A percentile compares a stretch with the other conserved stretches of the same genome.
Conservation (phyloP, 1,139 yeast species). For the Suhomyces taliae region DNA sequence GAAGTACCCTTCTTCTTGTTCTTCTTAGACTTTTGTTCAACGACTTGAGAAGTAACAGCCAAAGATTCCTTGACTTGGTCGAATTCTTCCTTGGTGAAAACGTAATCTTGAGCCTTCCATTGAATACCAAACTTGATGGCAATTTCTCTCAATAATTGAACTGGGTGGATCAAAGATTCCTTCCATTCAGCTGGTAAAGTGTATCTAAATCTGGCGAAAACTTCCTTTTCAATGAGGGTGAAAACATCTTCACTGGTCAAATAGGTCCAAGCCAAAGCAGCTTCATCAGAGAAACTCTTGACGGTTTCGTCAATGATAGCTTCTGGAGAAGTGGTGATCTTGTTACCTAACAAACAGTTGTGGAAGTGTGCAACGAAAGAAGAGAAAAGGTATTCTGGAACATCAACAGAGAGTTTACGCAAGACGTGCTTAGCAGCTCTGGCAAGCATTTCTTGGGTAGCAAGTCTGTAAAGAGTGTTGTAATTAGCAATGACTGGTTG, state of each 20-base stretch:
- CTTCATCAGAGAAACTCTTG: slow-evolving; percentile 41
- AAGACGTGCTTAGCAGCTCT: slow-evolving; percentile 79
- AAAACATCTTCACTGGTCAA: slow-evolving; percentile 48
- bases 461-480: slow-evolving; percentile 47
- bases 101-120: slow-evolving; percentile 61
- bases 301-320: slow-evolving; percentile 46
- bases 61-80: slow-evolving; percentile 29
- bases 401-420: slow-evolving; percentile 43
- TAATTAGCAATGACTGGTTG: slow-evolving; percentile 45
- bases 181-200: slow-evolving; percentile 53
- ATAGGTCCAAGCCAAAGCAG: slow-evolving; percentile 44
- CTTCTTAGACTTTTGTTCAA: slow-evolving; percentile 12
- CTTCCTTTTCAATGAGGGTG: slow-evolving; percentile 50
- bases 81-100: slow-evolving; percentile 48
- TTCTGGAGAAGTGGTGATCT: slow-evolving; percentile 44
- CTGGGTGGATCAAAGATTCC: slow-evolving; percentile 29
- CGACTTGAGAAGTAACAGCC: slow-evolving; percentile 18
- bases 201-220: slow-evolving; percentile 61
- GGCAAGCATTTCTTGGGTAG: slow-evolving; percentile 70
- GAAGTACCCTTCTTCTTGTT: slow-evolving; percentile 26
- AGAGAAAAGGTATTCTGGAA: slow-evolving; percentile 60
- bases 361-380: slow-evolving; percentile 68
- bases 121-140: slow-evolving; percentile 85
- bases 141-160: slow-evolving; percentile 66
- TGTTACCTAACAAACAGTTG: slow-evolving; percentile 64